Evolutionary conservation across 495 filamentous ascomycete species (phyloP).

Genomic region (Neurospora intermedia): DNA sequence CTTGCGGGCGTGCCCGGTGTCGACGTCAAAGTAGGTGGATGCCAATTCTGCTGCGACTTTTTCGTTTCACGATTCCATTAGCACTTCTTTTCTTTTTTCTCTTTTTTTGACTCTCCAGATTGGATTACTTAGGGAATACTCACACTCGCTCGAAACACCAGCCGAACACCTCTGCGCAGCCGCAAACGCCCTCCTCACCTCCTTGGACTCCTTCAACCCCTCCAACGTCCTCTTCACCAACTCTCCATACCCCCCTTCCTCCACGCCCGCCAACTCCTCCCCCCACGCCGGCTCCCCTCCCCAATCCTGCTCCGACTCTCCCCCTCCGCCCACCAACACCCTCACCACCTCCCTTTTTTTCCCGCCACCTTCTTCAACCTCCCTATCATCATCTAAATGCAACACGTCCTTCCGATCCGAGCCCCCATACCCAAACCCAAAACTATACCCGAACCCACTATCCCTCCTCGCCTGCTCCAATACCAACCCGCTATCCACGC

Average conservation of each 20-base stretch:
- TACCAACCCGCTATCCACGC: background rate
- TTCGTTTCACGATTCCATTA: background rate
- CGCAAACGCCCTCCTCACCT: slow-evolving; percentile 15
- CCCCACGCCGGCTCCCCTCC: slow-evolving; percentile 14
- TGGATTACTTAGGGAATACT: too few relatives aligned
- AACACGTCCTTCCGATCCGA: background rate
- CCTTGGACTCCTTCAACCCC: slow-evolving; percentile 8
- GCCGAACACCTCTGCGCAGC: slow-evolving; percentile 18
- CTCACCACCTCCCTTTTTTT: background rate
- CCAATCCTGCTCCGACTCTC: slow-evolving; percentile 4
- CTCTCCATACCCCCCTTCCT: slow-evolving; percentile 9
- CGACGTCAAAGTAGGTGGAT: slow-evolving; percentile 15
- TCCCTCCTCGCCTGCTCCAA: background rate
- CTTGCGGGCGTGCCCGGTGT: slow-evolving; percentile 22
- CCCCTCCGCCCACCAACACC: background rate
- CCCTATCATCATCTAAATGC: background rate
- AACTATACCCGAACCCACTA: background rate
- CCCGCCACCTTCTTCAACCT: background rate
- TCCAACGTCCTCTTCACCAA: slow-evolving; percentile 11
- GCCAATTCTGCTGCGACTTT: slow-evolving; percentile 15
- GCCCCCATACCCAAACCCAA: background rate
- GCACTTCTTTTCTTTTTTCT: too few relatives aligned
- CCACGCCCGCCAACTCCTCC: slow-evolving; percentile 11
- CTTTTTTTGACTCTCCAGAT: too few relatives aligned
- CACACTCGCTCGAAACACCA: slow-evolving; percentile 3